phyloP scores from a whole-genome alignment of 208 protist species.

The Leptomonas pyrrhocoris region DNA sequence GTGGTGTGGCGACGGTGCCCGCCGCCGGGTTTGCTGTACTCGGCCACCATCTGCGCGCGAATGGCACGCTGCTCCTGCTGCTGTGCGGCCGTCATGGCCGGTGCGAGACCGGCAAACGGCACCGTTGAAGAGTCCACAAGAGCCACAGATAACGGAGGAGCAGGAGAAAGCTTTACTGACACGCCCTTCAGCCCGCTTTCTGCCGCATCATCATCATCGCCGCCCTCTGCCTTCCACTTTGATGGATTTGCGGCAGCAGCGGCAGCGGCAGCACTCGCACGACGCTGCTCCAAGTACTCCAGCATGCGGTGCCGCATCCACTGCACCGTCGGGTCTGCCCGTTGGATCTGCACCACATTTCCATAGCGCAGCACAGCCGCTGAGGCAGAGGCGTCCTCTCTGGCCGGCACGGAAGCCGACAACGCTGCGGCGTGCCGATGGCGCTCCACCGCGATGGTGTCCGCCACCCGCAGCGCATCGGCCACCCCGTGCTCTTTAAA shows the following conservation, averaged over 20 bases:
- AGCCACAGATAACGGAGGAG: background rate
- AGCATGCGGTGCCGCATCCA: constrained; percentile 48
- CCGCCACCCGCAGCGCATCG: constrained; percentile 48
- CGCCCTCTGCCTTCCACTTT: background rate
- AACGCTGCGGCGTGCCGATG: constrained; percentile 19
- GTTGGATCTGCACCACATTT: constrained; percentile 50
- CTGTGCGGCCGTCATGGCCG: background rate
- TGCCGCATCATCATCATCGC: background rate
- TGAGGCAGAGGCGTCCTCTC: background rate
- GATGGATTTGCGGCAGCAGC: too few species aligned
- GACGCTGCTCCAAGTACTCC: constrained; percentile 29
- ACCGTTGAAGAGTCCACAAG: background rate
- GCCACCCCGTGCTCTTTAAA: constrained; percentile 61
- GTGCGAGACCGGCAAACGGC: background rate
- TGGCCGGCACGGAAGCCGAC: background rate
- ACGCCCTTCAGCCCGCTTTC: background rate
- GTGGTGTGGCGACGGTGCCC: background rate
- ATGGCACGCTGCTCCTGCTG: constrained; percentile 27
- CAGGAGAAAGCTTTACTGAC: background rate
- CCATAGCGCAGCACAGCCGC: constrained; percentile 32
- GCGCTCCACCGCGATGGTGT: constrained; percentile 45
- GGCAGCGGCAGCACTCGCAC: background rate
- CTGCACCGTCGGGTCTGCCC: constrained; percentile 42
- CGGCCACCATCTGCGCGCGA: constrained; percentile 21
- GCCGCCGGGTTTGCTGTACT: constrained; percentile 17